phyloP scores from a whole-genome alignment of 495 filamentous ascomycete genomes.

The Bacidia rubella region DNA sequence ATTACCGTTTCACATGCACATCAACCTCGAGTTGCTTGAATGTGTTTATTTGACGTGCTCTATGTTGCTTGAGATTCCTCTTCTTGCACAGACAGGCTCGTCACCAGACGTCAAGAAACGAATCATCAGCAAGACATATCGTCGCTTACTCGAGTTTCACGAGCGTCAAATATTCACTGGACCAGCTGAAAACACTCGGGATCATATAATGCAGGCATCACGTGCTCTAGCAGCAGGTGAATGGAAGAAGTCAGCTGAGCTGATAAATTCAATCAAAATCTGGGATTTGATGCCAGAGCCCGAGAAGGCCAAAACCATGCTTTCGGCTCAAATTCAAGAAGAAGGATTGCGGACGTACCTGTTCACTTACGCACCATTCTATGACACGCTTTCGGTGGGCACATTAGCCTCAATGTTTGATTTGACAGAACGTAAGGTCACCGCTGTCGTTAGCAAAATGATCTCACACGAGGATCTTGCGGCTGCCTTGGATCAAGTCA shows the following conservation, averaged over 20 bases:
- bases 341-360: slow-evolving; percentile 96
- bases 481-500: slow-evolving; percentile 95
- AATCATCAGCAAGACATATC: slow-evolving; percentile 98
- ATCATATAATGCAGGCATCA: slow-evolving; percentile 97
- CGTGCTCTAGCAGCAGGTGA: slow-evolving; percentile 92
- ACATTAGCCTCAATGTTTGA: slow-evolving; percentile 93
- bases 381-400: slow-evolving; percentile 81
- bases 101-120: slow-evolving; percentile 94
- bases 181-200: slow-evolving; percentile 93
- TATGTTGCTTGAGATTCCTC: slow-evolving; percentile 96
- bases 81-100: slow-evolving; percentile 90
- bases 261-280: slow-evolving; percentile 96
- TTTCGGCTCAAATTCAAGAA: slow-evolving; percentile 93
- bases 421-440: slow-evolving; percentile 74
- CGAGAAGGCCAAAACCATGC: slow-evolving; percentile 88
- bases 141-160: slow-evolving; percentile 97
- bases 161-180: slow-evolving; percentile 98
- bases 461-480: slow-evolving; percentile 97
- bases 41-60: slow-evolving; percentile 97
- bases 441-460: slow-evolving; percentile 96
- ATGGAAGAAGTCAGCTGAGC: slow-evolving; percentile 89
- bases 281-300: slow-evolving; percentile 88
- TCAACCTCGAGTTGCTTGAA: slow-evolving; percentile 95
- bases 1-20: slow-evolving; percentile 99
- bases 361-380: slow-evolving; percentile 98